Evolutionary conservation across 306 rosid genomes (phyloP), one percentile per base, ranked within the genome.

Genomic region (Begonia peltatifolia): DNA sequence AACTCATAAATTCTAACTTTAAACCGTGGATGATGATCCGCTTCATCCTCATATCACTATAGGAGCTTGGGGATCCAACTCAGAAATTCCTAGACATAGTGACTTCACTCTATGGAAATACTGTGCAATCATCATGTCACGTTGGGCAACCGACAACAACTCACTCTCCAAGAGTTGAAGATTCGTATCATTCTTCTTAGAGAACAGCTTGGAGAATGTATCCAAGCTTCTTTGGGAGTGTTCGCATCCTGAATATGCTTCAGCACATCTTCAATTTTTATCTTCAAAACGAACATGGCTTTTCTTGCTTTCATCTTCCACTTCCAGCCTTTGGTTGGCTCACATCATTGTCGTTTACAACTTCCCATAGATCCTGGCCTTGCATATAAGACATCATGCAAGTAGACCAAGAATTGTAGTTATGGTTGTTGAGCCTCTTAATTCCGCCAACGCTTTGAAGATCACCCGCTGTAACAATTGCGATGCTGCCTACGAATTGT

Each of bases 151-250:
- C 8, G 42, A 53, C 15, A 42, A 9, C 2, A 17, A 50, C 50
- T 56, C 50, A 6, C 16, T 56, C 50, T 42, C 50, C 0, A 46
- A 17, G n/a, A 58, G 53, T n/a, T 46, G 42, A 9, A 41, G 6
- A 20, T 14, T 58, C 14, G 14, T 20, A 25, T 58, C 10, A 14
- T n/a, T 58, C 54, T 30, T 48, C 14, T 35, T 25, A 47, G 54
- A 47, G 48, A 58, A 41, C 2, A 50, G 57, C 15, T 9, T 38
- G 11, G 10, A 17, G 41, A 50, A 50, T 0, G 50, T 60, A 49
- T 60, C 50, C 57, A 38, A 36, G 57, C 65, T 50, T 51, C 8
- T n/a, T 59, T 38, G 10, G 15, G 56, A 49, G 48, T 60, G 18
- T 14, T 50, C 17, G 48, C 57, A 36, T 60, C 13, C 3, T 42